Evolutionary conservation across 768 basidiomycete species (phyloP).

Genomic region (Suillus cothurnatus): DNA sequence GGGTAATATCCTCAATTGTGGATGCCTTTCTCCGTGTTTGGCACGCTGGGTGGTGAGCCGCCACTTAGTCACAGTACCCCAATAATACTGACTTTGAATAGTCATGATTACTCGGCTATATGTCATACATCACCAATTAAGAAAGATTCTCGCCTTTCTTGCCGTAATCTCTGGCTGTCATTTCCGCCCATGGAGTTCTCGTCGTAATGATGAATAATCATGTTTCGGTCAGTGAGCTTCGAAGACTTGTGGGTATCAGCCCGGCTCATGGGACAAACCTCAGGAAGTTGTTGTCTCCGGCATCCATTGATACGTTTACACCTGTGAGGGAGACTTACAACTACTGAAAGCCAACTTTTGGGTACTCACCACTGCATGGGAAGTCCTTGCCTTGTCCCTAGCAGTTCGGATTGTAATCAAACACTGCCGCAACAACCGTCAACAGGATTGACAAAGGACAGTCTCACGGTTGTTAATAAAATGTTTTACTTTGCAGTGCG

Average conservation of each 20-base stretch:
- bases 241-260: not conserved
- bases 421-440: not conserved
- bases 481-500: slow-evolving; percentile 4
- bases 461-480: not conserved
- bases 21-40: not conserved
- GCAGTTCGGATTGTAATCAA: not conserved
- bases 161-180: not conserved
- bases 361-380: not conserved
- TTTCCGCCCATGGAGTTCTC: not conserved
- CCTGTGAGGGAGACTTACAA: not conserved
- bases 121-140: not conserved
- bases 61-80: not conserved
- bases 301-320: not conserved
- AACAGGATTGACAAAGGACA: not conserved
- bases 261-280: not conserved
- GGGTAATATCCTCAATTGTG: not conserved
- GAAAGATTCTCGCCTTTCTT: not conserved
- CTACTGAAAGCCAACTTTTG: not conserved
- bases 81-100: not conserved
- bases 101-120: not conserved
- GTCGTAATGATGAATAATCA: not conserved
- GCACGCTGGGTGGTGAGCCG: not conserved
- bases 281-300: not conserved
- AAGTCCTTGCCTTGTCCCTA: not conserved
- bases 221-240: not conserved